Base-by-base conservation (phyloP, 495 filamentous ascomycete species). In the Penicillium arizonense region DNA sequence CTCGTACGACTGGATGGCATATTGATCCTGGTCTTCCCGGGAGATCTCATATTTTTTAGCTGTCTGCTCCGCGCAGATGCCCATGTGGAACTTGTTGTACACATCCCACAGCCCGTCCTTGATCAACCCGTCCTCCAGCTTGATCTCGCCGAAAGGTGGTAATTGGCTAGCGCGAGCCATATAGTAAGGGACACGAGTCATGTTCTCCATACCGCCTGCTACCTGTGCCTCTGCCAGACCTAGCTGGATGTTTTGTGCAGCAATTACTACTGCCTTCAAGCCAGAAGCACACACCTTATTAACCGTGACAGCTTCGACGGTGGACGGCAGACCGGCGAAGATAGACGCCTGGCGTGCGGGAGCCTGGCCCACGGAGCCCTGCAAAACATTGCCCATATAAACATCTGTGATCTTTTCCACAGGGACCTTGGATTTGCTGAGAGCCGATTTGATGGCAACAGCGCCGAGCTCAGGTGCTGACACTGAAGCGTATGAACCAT, bases 211-310 rank as follows among this genome's bases (percentile, higher is more conserved):
- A 20, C 94, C 94, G 55, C 94, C 94, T 8, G 93, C 94, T 16
- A 97, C 79, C 61, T 94, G 88, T 1, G 88, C 91, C 56, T 93
- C 87, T 12, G 90, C 81, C 5, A 92, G 75, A 5, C 94, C 94
- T 10, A 98, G 80, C 64, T 96, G 89, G 61, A 98, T 96, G 57
- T 94, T 91, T 67, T 95, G 89, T 9, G 94, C 93, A 4, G 93
- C 94, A 50, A 98, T 79, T 0, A 77, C 84, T 3, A 98, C 90
- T 2, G 93, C 87, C 71, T 98, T 98, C 46, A 98, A 73, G 3
- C 94, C 94, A 0, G 92, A 96, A 11, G 94, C 85, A 73, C 94
- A 98, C 28, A 98, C 94, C 68, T 98, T 98, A 77, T 98, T 98
- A 70, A 98, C 83, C 4, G 94, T 97, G 47, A 86, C 81, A 18